Evolutionary conservation across 495 filamentous ascomycete genomes (phyloP), one percentile per base, ranked within the genome.

Genomic region (Achaetomiella virescens): DNA sequence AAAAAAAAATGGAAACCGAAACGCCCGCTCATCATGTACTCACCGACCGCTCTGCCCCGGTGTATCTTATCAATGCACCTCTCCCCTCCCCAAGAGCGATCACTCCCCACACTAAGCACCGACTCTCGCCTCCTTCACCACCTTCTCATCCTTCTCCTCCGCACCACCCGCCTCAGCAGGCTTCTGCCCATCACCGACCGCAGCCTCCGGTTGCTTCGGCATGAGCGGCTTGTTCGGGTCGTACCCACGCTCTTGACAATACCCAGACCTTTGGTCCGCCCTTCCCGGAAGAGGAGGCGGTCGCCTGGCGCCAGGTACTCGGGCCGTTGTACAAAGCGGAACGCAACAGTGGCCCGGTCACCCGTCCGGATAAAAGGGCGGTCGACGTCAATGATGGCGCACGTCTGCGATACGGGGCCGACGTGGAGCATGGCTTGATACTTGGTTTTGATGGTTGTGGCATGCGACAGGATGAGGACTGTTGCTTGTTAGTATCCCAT

Each of bases 361-460:
- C 93, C 93, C 0, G 95, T 97, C 12, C 93, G 81, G 62, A 98
- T 96, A 62, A 90, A 95, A 20, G 88, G 86, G n/a, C 92, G 85
- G 65, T 98, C 93, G 55, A 98, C 95, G 63, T 97, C 93, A 61
- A 98, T 96, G 63, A 98, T 97, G 7, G 90, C 84, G 61, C 95
- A 97, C 0, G 93, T 98, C 71, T 98, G 93, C 53, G 85, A 90
- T 49, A 98, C 88, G 1, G 93, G 89, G 8, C 93, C 93, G 18
- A 98, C 93, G 63, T 98, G 93, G 20, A 98, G 80, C 93, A 98
- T 98, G 6, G 93, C 95, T 70, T 98, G 93, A 66, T 98, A 98
- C 63, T 91, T 91, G 6, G 89, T 90, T 68, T 95, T 93, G 70
- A 98, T 98, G 43, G 93, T 98, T n/a, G 93, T 98, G 1, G 93